These are phyloP conservation scores for Penicillium capsulatum DNA, from an alignment of 2,329 filamentous ascomycete genomes.

Conservation along the genomic window DNA sequence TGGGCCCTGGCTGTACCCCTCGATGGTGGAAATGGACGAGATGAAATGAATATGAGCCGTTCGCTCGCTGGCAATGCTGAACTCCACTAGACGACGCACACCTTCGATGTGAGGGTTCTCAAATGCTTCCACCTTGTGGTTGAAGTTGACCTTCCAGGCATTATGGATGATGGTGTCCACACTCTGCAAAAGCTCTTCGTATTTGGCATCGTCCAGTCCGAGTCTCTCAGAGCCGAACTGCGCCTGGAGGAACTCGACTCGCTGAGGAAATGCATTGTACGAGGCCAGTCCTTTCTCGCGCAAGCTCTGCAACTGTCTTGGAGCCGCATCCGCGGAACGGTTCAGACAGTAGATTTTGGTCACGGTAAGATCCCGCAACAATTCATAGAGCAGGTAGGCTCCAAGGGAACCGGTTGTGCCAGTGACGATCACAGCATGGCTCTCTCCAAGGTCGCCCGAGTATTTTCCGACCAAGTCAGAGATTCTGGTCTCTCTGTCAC, in stretches of 20 bases:
- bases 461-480: constrained; percentile 4
- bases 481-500: constrained; percentile 7
- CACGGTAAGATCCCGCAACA: constrained; percentile 10
- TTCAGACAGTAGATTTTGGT: constrained; percentile 20
- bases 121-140: constrained; percentile 32
- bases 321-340: constrained; percentile 9
- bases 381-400: constrained; percentile 14
- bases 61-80: constrained; percentile 19
- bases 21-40: constrained; percentile 29
- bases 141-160: constrained; percentile 40
- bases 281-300: constrained; percentile 7
- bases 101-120: constrained; percentile 31
- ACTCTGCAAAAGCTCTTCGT: constrained; percentile 21
- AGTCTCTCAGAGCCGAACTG: constrained; percentile 26
- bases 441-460: constrained; percentile 6
- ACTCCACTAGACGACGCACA: constrained; percentile 29
- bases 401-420: constrained; percentile 20
- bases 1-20: constrained; percentile 19
- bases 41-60: constrained; percentile 29
- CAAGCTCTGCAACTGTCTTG: constrained; percentile 8
- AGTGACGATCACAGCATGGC: constrained; percentile 14
- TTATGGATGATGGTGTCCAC: constrained; percentile 35
- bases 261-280: not conserved
- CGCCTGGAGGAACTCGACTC: constrained; percentile 34
- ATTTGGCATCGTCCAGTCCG: constrained; percentile 23